Base-by-base conservation (phyloP, 2,329 filamentous ascomycete genomes). In the Cladosporium sp. region DNA sequence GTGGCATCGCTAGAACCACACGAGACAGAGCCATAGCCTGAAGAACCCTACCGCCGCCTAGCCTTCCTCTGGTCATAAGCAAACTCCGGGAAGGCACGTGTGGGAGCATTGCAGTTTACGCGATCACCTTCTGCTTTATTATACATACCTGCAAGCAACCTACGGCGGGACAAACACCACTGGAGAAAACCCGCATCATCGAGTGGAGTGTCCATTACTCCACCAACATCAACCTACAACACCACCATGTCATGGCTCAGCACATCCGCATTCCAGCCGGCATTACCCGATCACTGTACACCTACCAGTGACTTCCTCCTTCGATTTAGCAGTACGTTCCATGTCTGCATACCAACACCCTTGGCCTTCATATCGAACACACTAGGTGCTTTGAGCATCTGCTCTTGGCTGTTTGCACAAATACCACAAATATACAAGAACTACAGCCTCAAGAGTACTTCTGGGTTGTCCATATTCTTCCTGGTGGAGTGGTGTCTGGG, bases 371-470 rank as follows among this genome's bases (percentile, higher is more conserved):
- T 88, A 65, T 90, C 88, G 25, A 87, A 85, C 6, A 67, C 83
- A 2, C 80, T 89, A 62, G 88, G 88, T 23, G 83, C 81, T 0
- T 78, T 87, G 67, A 89, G 86, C 71, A 90, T 90, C 67, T 70
- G 88, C 59, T 85, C 87, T 51, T 90, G 88, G 88, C 81, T 90
- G 2, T 90, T 89, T 73, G 88, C 88, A 14, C 88, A 90, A 74
- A 79, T 90, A 30, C 88, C 88, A 1, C 88, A 90, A 72, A 89
- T 90, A 68, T 88, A 86, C 78, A 89, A 89, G 79, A 90, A 90
- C 73, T 86, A 86, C 73, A 81, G 81, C 61, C 75, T 89, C 23
- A 82, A 87, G 71, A 89, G 87, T 14, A 89, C 88, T 0, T 87
- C 87, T 1, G 88, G 88, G 0, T 74, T 90, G 43, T 89, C 86